Conservation (phyloP, 192 early-diverging fungal species). For the Coemansia sp. region DNA sequence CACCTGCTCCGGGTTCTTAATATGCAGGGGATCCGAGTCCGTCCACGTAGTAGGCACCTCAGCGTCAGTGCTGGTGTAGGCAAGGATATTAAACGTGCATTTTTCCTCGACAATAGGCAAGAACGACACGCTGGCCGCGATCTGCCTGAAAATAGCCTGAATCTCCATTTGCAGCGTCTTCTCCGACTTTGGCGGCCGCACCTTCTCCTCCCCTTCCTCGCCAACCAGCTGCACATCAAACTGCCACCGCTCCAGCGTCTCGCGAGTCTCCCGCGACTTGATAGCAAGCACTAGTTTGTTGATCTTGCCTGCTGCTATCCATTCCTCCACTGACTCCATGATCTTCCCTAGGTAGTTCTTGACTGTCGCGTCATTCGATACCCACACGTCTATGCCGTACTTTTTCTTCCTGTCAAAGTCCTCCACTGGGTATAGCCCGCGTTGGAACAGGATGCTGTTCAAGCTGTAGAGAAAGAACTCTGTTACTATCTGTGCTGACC, state of each 20-base stretch:
- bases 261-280: slow-evolving; percentile 77
- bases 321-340: slow-evolving; percentile 77
- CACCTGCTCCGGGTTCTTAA: slow-evolving; percentile 86
- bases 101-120: slow-evolving; percentile 85
- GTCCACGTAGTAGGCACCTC: slow-evolving; percentile 86
- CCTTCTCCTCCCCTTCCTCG: slow-evolving; percentile 22
- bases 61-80: slow-evolving; percentile 84
- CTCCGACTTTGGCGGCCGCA: slow-evolving; percentile 45
- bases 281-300: slow-evolving; percentile 87
- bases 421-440: slow-evolving; percentile 91
- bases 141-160: slow-evolving; percentile 88
- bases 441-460: slow-evolving; percentile 90
- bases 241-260: slow-evolving; percentile 92
- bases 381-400: slow-evolving; percentile 82
- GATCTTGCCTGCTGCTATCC: slow-evolving; percentile 74
- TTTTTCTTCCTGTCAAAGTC: slow-evolving; percentile 86
- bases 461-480: slow-evolving; percentile 89
- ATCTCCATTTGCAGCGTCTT: slow-evolving; percentile 68
- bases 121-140: slow-evolving; percentile 87
- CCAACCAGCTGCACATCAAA: slow-evolving; percentile 83
- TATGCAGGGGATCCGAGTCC: slow-evolving; percentile 77
- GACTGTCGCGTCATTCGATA: slow-evolving; percentile 74
- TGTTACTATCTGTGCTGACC: slow-evolving; percentile 80
- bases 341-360: slow-evolving; percentile 76
- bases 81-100: slow-evolving; percentile 91